Base-by-base conservation (phyloP, 2,329 filamentous ascomycete genomes). In the Phaeosphaeria sp. region DNA sequence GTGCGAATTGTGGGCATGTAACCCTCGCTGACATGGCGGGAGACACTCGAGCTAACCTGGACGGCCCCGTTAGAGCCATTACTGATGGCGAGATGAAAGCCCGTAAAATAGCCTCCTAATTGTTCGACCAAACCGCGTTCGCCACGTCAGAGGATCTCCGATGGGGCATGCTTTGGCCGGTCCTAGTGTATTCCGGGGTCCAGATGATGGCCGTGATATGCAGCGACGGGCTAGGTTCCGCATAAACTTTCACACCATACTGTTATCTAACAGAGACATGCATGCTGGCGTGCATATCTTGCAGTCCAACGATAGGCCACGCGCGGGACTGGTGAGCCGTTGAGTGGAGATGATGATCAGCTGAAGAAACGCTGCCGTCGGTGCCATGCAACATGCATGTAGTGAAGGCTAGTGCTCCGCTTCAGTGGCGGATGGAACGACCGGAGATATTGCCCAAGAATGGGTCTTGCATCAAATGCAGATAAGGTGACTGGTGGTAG, bases 61-160 rank as follows among this genome's bases (percentile, higher is more conserved):
- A 69, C 49, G 57, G 62, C 63, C 69, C 71, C 64, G 69, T 74
- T 65, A 72, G 69, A 66, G 62, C 67, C 71, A 73, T 72, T 71
- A 74, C 73, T 72, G 71, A 77, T 73, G 74, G 72, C 69, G 58
- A 76, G 67, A 73, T 72, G 73, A 71, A 74, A 68, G 68, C 67
- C 72, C 74, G 71, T 69, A 71, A 71, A 69, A 72, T 72, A 66
- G 69, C 58, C 67, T 72, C 69, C 69, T 71, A 69, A 71, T 60
- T 61, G 63, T 73, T 78, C 74, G 77, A 78, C 78, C 77, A 80
- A 72, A 77, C 76, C 78, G 71, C 70, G 74, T 62, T 75, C 77
- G 80, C 80, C 80, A 83, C 80, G 80, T 83, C 80, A 82, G 80
- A 80, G 77, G 80, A 78, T 82, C 79, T 80, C 78, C 80, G 79